Conservation (phyloP, 176 grass and related monocot species). For the Alopecurus myosuroides region DNA sequence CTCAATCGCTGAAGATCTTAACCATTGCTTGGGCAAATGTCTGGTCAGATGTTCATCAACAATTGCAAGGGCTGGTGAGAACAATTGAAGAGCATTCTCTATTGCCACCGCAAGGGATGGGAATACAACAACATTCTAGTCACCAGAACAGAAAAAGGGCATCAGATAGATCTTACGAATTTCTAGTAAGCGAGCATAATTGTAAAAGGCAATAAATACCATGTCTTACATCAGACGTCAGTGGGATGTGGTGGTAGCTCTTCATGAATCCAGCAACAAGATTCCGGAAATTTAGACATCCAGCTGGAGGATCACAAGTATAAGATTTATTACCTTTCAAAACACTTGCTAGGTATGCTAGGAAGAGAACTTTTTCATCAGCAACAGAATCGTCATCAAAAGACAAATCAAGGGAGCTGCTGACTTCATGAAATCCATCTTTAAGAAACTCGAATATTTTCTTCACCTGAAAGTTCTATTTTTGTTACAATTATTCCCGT, state of each 20-base stretch:
- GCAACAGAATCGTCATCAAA: conserved; percentile 96
- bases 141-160: conserved; percentile 34
- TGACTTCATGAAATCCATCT: conserved; percentile 90
- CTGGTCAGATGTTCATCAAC: conserved; percentile 96
- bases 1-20: conserved; percentile 78
- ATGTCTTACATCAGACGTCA: conserved; percentile 74
- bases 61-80: conserved; percentile 85
- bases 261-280: conserved; percentile 97
- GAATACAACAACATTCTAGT: conserved; percentile 86
- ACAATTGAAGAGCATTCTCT: conserved; percentile 81
- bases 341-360: conserved; percentile 83
- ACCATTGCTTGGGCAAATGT: conserved; percentile 88
- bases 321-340: conserved; percentile 76
- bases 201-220: not conserved
- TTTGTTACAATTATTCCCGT: not conserved
- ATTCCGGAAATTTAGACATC: conserved; percentile 74
- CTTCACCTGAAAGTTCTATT: conserved; percentile 68
- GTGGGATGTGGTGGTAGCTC: conserved; percentile 91
- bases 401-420: conserved; percentile 91
- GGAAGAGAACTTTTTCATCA: conserved; percentile 97
- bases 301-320: conserved; percentile 86
- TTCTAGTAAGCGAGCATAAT: not conserved
- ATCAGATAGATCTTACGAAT: not conserved
- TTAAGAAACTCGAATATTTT: conserved; percentile 97
- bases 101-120: conserved; percentile 88